Base-by-base conservation (phyloP, 805 yeast species). In the Wickerhamiella musiphila region DNA sequence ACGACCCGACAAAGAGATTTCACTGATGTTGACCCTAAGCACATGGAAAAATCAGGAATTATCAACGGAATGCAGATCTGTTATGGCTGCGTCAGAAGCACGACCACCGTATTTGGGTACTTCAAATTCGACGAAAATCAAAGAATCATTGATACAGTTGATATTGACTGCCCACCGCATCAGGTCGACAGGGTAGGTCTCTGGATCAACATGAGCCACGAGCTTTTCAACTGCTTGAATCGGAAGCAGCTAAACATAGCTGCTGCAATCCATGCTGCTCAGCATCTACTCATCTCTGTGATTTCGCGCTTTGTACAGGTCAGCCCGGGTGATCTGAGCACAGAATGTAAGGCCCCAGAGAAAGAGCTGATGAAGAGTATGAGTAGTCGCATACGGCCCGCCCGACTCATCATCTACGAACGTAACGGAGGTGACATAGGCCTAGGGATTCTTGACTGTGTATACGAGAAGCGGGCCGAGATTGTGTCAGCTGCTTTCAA, bases 271-370 rank as follows among this genome's bases (percentile, higher is more conserved):
- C 99, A 90, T 56, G 95, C 92, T 2, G 93, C 94, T 0, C 86
- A 83, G 42, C 99, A 90, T 58, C 82, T 82, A 0, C 57, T 90
- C 1, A 73, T 90, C 66, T 73, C 78, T 29, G 63, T 79, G 36
- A 49, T 84, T 18, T 93, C 95, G 0, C 52, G 74, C 18, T 73
- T 69, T 37, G 70, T 83, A 4, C 70, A 72, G 9, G 72, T 79
- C 12, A 78, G 81, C 1, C 52, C 54, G 1, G 49, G 47, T 2
- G 98, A 90, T 44, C 64, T 90, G 10, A 68, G 68, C 28, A 81
- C 96, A 0, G 99, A 90, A 52, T 90, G 99, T 53, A 90, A 90
- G 47, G 95, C 96, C 0, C 95, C 98, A 0, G 93, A 83, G 42
- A 90, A 90, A 46, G 99, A 90, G 49, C 79, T 86, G 61, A 79